These are phyloP conservation scores for Stemphylium lycopersici DNA, from an alignment of 2,329 filamentous ascomycete genomes.

Conservation along the genomic window DNA sequence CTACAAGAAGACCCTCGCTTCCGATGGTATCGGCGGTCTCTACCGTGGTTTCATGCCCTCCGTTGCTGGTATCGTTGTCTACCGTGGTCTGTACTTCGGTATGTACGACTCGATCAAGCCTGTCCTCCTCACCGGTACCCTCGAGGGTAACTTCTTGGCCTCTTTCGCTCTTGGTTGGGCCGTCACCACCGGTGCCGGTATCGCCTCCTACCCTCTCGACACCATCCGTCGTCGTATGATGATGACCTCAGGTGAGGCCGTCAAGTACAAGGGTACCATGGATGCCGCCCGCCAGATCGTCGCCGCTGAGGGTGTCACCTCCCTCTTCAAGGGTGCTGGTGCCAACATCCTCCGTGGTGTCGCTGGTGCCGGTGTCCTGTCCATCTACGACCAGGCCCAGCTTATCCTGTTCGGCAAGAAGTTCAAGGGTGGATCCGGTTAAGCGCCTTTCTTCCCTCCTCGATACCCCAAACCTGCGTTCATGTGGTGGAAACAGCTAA, in stretches of 20 bases:
- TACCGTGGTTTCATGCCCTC: slow-evolving; percentile 99
- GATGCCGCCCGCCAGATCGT: slow-evolving; percentile 94
- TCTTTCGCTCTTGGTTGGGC: slow-evolving; percentile 98
- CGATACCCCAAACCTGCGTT: slow-evolving; percentile 46
- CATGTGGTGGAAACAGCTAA: slow-evolving; percentile 46
- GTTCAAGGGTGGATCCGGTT: slow-evolving; percentile 73
- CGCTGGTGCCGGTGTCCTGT: slow-evolving; percentile 99
- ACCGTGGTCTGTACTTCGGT: slow-evolving; percentile 99
- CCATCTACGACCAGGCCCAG: slow-evolving; percentile 99
- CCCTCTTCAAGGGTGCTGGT: slow-evolving; percentile 99
- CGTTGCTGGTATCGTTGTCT: slow-evolving; percentile 98
- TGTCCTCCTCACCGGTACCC: slow-evolving; percentile 86
- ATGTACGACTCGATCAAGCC: slow-evolving; percentile 99
- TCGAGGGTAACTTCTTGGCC: slow-evolving; percentile 99
- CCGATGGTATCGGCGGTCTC: slow-evolving; percentile 98
- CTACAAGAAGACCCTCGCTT: slow-evolving; percentile 99
- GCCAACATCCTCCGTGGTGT: slow-evolving; percentile 99
- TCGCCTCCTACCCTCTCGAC: slow-evolving; percentile 99
- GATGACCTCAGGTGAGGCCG: slow-evolving; percentile 96
- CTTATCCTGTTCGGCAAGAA: slow-evolving; percentile 99
- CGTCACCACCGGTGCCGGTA: slow-evolving; percentile 99
- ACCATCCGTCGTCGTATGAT: slow-evolving; percentile 99
- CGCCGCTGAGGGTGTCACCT: slow-evolving; percentile 96
- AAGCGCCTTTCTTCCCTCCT: slow-evolving; percentile 44
- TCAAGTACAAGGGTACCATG: slow-evolving; percentile 98